Evolutionary conservation across 2,329 filamentous ascomycete species (phyloP), one percentile per base, ranked within the genome.

Genomic region (Didymella pinodella): DNA sequence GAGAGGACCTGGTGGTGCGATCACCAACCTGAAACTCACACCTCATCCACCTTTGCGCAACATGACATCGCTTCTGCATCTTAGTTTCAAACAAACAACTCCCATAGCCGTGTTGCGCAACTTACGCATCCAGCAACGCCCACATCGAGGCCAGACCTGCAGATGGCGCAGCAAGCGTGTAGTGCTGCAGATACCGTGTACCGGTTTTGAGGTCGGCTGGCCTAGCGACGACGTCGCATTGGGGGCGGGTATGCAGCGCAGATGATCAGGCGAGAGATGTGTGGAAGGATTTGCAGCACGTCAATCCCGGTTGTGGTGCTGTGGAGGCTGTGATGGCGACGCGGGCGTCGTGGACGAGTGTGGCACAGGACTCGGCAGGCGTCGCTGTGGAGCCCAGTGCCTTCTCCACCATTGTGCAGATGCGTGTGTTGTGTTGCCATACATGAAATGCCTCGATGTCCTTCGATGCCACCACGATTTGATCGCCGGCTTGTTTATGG

Each of bases 171-270:
- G 22, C 50, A 54, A 59, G 7, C 18, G 46, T 50, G 32, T 47
- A 32, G 47, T 7, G 49, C 41, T 52, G 57, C 57, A 52, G 47
- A 31, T 36, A 52, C 57, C 57, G 43, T 59, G 57, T 59, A 59
- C 52, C 57, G 43, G 56, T 59, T 28, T 47, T 54, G 25, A 40
- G 57, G 51, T 51, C 52, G 51, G 43, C 34, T 59, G 57, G 44
- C 56, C 44, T 51, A 34, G 57, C 29, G 43, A 59, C 57, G 36
- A 55, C 29, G 57, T 59, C 47, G 52, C 48, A 55, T 55, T 52
- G 49, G 28, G 46, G 41, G 34, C 43, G 32, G 32, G 16, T 43
- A 28, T 48, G 56, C 41, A 54, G 47, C 26, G 32, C 36, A 55
- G 38, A 25, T 59, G 51, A 29, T 48, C 43, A 46, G 40, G 36